Percentiles rank a stretch among this genome's conserved stretches.
Evolutionary conservation across 164 flowering plant species (phyloP).

Genomic region (Macadamia integrifolia): DNA sequence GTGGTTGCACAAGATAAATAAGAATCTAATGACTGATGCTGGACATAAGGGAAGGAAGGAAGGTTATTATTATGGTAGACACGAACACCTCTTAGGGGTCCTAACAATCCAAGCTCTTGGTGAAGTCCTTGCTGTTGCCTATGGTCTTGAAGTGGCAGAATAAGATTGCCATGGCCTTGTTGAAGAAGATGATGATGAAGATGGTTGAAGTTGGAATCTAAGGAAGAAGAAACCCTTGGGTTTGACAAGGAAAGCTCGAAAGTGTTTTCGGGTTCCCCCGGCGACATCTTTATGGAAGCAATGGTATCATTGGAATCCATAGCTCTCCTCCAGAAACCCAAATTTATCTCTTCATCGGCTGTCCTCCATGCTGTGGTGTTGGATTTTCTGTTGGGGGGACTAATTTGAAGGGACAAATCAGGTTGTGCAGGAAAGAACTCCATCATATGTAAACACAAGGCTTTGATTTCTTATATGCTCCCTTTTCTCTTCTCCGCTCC

Average conservation of each 20-base stretch:
- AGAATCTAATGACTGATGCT: constrained; percentile 27
- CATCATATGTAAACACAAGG: constrained; percentile 29
- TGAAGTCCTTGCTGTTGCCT: constrained; percentile 23
- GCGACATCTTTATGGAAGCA: constrained; percentile 20
- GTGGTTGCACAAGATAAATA: constrained; percentile 19
- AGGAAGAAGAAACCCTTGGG: constrained; percentile 22
- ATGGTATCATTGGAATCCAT: constrained; percentile 38
- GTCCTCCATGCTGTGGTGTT: constrained; percentile 41
- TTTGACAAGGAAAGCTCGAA: constrained; percentile 61
- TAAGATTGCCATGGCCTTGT: constrained; percentile 13
- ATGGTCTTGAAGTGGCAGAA: constrained; percentile 11
- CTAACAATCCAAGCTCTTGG: constrained; percentile 46
- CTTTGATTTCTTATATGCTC: not conserved
- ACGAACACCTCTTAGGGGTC: constrained; percentile 90
- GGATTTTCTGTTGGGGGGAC: constrained; percentile 72
- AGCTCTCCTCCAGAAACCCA: constrained; percentile 80
- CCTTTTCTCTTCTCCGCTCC: not conserved
- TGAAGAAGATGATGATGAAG: constrained; percentile 19
- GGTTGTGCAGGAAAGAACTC: constrained; percentile 95
- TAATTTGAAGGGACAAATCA: constrained; percentile 90
- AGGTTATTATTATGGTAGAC: constrained; percentile 47
- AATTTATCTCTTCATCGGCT: constrained; percentile 46
- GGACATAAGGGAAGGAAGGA: constrained; percentile 33
- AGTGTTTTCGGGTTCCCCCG: constrained; percentile 4
- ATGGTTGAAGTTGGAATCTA: constrained; percentile 18